Evolutionary conservation across 1,284 basidiomycete species (phyloP), one percentile per base, ranked within the genome.

Genomic region (Ganoderma leucocontextum): DNA sequence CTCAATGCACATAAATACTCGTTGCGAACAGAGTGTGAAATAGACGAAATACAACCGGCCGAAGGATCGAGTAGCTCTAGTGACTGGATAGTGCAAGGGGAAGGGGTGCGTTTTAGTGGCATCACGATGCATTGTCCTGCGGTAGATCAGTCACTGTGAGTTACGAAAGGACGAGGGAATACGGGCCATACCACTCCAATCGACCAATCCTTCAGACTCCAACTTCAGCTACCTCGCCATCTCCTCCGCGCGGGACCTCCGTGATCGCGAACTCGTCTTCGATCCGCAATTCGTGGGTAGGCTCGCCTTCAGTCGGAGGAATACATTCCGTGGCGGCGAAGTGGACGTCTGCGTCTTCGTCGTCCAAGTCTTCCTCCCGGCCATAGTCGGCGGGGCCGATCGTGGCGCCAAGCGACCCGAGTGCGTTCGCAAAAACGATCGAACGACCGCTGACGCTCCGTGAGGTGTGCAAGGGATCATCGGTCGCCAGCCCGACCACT

Each of bases 401-500:
- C 13, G 25, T 13, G 29, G 52, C 52, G 12, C 13, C 52, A 55
- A 55, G 52, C 13, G 52, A 55, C 17, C 52, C 52, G 17, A 55
- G 29, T 10, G 6, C 13, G 13, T 4, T 13, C 4, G 52, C 52
- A 15, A 55, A 29, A 12, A 33, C 15, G 25, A 55, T 4, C 5
- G 52, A 55, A 33, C 29, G 25, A 19, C 2, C 6, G 52, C 49
- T 29, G 49, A 22, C 13, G 17, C 29, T 35, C 33, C 35, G 53
- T 4, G 53, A 55, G 17, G 13, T 19, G 1, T 35, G 19, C 17
- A 8, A n/a, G 6, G 4, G 17, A 6, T 35, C 19, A 13, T 35
- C 17, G 13, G 53, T n/a, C 2, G 15, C 76, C 9, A 83, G 86
- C 65, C 85, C 85, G 17, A 79, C 81, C 64, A 87, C 85, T 10